phyloP scores from a whole-genome alignment of 345 rosid genomes.

The Ceriops zippeliana region DNA sequence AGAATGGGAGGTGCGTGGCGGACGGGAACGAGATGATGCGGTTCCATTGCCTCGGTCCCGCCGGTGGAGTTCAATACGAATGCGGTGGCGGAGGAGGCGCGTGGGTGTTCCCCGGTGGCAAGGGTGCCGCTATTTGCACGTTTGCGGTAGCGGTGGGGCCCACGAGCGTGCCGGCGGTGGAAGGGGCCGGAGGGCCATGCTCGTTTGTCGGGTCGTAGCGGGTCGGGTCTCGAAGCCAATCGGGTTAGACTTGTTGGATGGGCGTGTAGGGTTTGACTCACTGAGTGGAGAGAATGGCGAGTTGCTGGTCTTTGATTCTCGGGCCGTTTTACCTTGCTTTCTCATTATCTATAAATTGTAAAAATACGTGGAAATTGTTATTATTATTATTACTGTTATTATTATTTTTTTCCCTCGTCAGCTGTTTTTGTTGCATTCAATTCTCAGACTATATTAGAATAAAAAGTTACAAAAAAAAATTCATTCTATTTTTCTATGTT shows the following conservation, averaged over 20 bases:
- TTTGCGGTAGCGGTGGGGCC: constrained; percentile 75
- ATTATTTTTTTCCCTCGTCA: not conserved
- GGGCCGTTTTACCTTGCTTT: constrained; percentile 94
- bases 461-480: no score
- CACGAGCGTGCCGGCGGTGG: constrained; percentile 86
- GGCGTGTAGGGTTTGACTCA: constrained; percentile 68
- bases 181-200: constrained; percentile 81
- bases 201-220: constrained; percentile 87
- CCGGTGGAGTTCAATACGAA: constrained; percentile 20
- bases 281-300: constrained; percentile 81
- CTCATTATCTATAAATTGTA: constrained; percentile 86
- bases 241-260: constrained; percentile 40
- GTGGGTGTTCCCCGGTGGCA: constrained; percentile 55
- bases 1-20: constrained; percentile 75
- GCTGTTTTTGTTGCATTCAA: constrained; percentile 4
- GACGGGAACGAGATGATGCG: constrained; percentile 99
- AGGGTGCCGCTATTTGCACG: constrained; percentile 65
- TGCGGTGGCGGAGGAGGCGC: constrained; percentile 36
- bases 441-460: no score
- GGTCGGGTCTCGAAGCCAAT: constrained; percentile 66
- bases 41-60: constrained; percentile 78
- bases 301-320: constrained; percentile 75
- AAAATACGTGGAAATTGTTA: constrained; percentile 29
- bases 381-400: no score
- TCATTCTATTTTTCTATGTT: no score